These are phyloP conservation scores for Francoa sonchifolia DNA, from an alignment of 441 rosid genomes.

Conservation along the genomic window DNA sequence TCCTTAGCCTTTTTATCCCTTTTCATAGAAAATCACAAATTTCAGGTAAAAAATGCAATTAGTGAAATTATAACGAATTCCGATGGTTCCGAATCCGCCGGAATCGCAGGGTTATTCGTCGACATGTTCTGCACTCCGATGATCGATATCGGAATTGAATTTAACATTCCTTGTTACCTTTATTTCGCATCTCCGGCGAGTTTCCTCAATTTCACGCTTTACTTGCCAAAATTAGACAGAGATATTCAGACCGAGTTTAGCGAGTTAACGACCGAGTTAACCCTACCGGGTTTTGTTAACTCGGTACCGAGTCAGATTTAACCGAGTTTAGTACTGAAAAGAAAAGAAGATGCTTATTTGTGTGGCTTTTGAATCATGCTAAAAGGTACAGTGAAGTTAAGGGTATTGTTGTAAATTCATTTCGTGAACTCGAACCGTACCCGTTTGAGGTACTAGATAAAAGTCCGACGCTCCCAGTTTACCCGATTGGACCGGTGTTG, in stretches of 20 bases:
- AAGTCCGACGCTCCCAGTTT: constrained; percentile 20
- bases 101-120: constrained; percentile 16
- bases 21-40: constrained; percentile 7
- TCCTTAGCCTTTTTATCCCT: constrained; percentile 7
- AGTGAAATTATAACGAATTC: neutral
- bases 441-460: constrained; percentile 16
- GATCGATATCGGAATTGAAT: constrained; percentile 23
- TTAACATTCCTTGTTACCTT: constrained; percentile 14
- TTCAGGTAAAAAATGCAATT: constrained; percentile 8
- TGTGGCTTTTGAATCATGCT: neutral
- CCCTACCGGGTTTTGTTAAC: neutral
- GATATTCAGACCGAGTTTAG: constrained; percentile 4
- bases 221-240: constrained; percentile 1
- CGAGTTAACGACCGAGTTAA: constrained; percentile 2
- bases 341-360: neutral
- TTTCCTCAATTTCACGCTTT: constrained; percentile 4
- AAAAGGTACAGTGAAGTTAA: constrained; percentile 18
- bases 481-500: constrained; percentile 26
- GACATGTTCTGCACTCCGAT: constrained; percentile 22
- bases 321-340: neutral
- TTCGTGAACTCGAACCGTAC: constrained; percentile 36
- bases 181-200: constrained; percentile 8
- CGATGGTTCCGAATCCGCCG: constrained; percentile 8
- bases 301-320: constrained; percentile 1
- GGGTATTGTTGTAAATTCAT: constrained; percentile 51